Evolutionary conservation across 306 rosid species (phyloP).

Genomic region (Arachis stenosperma): DNA sequence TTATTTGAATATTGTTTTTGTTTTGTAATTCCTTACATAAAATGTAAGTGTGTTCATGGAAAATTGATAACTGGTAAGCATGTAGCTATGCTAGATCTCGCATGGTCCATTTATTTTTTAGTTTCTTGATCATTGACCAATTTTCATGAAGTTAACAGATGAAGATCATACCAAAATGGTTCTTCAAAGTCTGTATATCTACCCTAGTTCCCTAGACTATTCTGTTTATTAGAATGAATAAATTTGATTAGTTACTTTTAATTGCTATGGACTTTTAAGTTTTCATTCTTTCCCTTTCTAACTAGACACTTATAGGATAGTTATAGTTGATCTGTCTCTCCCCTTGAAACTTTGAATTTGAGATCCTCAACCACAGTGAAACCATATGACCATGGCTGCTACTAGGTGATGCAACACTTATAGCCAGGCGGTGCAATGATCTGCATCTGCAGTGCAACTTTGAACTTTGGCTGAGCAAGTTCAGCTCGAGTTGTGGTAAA

Average conservation of each 20-base stretch:
- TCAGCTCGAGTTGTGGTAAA: not conserved
- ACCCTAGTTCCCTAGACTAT: constrained; percentile 12
- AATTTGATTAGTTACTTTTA: not conserved
- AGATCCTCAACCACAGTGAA: not conserved
- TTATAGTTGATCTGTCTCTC: not conserved
- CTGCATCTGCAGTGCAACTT: no score
- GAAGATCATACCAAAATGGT: constrained; percentile 1
- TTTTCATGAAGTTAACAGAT: not conserved
- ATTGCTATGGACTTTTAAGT: not conserved
- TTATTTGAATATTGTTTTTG: not conserved
- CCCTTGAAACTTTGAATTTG: constrained; percentile 7
- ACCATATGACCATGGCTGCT: no score
- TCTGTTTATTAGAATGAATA: constrained; percentile 21
- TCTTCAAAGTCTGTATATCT: not conserved
- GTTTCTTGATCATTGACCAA: constrained; percentile 4
- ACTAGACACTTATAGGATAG: not conserved
- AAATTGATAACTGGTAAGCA: not conserved
- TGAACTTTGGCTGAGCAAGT: no score
- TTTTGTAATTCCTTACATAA: constrained; percentile 13
- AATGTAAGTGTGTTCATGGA: not conserved
- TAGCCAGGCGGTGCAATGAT: no score
- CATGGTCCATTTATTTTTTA: constrained; percentile 1
- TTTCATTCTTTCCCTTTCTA: constrained; percentile 1
- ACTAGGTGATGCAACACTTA: no score
- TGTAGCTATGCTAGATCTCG: constrained; percentile 11